Evolutionary conservation across 1,284 basidiomycete genomes (phyloP), one percentile per base, ranked within the genome.

Genomic region (Apiotrichum sp.): DNA sequence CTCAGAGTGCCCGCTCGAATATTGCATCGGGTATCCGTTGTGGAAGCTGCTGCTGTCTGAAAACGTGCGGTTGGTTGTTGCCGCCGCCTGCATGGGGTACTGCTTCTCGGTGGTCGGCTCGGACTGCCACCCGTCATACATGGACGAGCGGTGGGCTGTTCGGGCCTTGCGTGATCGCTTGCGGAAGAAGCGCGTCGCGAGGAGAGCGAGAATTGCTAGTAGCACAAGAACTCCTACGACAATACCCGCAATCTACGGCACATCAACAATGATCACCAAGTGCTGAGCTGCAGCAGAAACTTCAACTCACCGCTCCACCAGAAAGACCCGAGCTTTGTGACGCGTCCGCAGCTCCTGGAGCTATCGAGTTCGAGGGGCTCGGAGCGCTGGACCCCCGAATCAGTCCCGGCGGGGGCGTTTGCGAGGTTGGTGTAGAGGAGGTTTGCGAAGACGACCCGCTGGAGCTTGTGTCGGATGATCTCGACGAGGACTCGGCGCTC

Each of bases 41-140:
- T 16, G 11, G 40, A n/a, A 6, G 8, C 40, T n/a, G 40, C 40
- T 41, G 9, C 10, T 6, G 40, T 10, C 10, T 6, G 8, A 8
- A 14, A 6, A 6, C 10, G 14, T 6, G 10, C 11, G 10, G 40
- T n/a, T 14, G 40, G 34, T 36, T 7, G 33, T 22, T 9, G 34
- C 13, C 10, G 46, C 46, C 33, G 31, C 32, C 58, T 63, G 57
- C 59, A 61, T 61, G 34, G 59, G 59, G 54, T 56, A 61, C 31
- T 53, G 33, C 52, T 58, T 58, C 35, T 61, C 56, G 33, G 68
- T 56, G 9, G 62, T 64, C 3, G 68, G 62, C 4, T 58, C 49
- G 1, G 58, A 63, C 61, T 52, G 66, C 70, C 71, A 72, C 2
- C 67, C 64, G 48, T 73, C 72, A 50, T 73, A 73, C 66, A 74